Base-by-base conservation (phyloP, 495 filamentous ascomycete genomes). In the Pyrenula aspistea region DNA sequence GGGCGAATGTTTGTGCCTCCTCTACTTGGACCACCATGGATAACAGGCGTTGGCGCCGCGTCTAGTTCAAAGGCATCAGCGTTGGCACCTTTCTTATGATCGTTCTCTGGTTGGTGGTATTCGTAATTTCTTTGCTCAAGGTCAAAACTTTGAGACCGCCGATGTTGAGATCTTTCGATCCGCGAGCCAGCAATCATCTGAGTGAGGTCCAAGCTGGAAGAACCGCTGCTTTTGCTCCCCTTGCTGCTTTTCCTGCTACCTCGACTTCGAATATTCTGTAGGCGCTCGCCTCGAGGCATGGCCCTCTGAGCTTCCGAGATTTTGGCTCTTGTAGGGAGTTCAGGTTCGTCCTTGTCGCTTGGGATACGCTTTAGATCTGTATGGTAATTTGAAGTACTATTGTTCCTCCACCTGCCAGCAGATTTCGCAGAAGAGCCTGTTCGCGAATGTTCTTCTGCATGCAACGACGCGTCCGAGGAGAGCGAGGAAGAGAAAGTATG, bases 1-100 rank as follows among this genome's bases (percentile, higher is more conserved):
- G 72, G 67, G 31, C 51, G 71, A 67, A 31, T 72, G 65, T 55
- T 68, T 71, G 62, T 70, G 24, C 73, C 72, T 15, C 31, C 31
- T 54, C 71, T 72, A 22, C 88, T 79, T 54, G 91, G 90, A 12
- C 91, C 92, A 49, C 76, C 85, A 20, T 90, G 91, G 53, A 98
- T 73, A 48, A 83, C 93, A 22, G 93, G 93, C 21, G 85, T 91
- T 12, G 91, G 92, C 24, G 93, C 93, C 57, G 91, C 88, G 62
- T 95, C 89, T 66, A 85, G 80, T 56, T 82, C 50, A 76, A 61
- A 83, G 67, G 55, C 80, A 78, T 42, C 31, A 42, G 31, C 31
- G 31, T 42, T 42, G 31, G 8, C 31, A 42, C 49, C 10, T 53
- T 2, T 23, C 51, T 55, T 55, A 51, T 25, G 49, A 56, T 50